These are phyloP conservation scores for Pyricularia pennisetigena DNA, from an alignment of 2,329 filamentous ascomycete species.

Conservation along the genomic window DNA sequence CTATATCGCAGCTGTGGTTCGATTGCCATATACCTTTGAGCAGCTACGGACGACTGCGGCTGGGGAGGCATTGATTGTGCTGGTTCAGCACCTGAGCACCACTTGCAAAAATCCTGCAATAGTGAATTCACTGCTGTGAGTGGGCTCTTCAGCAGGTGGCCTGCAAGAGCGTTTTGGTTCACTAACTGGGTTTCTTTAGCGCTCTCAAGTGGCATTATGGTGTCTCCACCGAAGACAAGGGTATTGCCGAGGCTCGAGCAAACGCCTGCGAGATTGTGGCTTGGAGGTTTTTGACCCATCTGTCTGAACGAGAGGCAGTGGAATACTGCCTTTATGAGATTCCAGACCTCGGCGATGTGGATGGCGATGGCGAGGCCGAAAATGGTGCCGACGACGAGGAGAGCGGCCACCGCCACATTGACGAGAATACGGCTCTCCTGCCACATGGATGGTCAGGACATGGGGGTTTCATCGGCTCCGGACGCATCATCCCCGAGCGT, in stretches of 20 bases:
- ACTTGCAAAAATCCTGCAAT: constrained; percentile 60
- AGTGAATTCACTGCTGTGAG: constrained; percentile 64
- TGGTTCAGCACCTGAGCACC: constrained; percentile 55
- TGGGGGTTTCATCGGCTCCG: constrained; percentile 13
- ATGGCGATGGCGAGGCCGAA: constrained; percentile 11
- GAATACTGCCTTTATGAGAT: constrained; percentile 68
- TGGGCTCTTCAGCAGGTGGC: constrained; percentile 13
- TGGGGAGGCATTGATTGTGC: constrained; percentile 42
- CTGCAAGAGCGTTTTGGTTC: background rate
- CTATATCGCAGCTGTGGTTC: constrained; percentile 53
- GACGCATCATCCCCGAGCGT: constrained; percentile 15
- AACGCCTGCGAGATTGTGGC: constrained; percentile 73
- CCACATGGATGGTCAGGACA: constrained; percentile 15
- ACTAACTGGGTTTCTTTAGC: constrained; percentile 26
- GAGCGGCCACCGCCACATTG: constrained; percentile 17
- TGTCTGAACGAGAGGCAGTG: constrained; percentile 64
- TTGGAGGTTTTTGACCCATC: constrained; percentile 63
- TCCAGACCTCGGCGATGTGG: constrained; percentile 25
- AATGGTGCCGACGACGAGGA: constrained; percentile 28
- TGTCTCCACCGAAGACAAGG: constrained; percentile 50
- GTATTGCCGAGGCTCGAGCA: constrained; percentile 57
- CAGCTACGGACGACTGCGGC: constrained; percentile 59
- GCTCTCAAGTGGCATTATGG: constrained; percentile 69
- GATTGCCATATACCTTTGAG: constrained; percentile 61
- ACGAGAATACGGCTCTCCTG: constrained; percentile 39